phyloP scores from a whole-genome alignment of 139 green algal genomes.

The Microglena sp. region DNA sequence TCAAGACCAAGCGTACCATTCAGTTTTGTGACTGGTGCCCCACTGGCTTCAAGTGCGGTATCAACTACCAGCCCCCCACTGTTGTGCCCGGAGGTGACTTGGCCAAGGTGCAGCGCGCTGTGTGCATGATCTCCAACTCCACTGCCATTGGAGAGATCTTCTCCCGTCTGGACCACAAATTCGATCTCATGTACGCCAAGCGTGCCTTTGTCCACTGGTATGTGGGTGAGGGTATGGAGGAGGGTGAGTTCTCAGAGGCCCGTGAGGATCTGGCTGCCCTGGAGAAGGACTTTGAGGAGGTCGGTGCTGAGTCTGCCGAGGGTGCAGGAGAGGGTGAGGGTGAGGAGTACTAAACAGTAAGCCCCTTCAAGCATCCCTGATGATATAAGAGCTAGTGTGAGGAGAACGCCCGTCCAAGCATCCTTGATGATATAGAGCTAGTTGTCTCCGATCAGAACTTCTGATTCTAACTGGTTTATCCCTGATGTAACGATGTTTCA shows the following conservation, averaged over 20 bases:
- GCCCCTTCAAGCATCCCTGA: neutral
- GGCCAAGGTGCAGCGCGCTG: conserved; percentile 97
- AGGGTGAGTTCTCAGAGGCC: conserved; percentile 81
- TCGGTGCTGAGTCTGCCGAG: conserved; percentile 90
- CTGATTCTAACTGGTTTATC: too few relatives aligned
- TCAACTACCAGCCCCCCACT: conserved; percentile 99
- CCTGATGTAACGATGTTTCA: too few relatives aligned
- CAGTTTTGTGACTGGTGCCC: conserved; percentile 95
- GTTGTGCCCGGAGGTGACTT: conserved; percentile 96
- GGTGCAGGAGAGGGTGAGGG: too few relatives aligned
- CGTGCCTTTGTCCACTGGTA: conserved; percentile 97
- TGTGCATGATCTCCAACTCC: conserved; percentile 99
- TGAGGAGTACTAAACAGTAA: too few relatives aligned
- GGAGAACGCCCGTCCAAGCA: neutral
- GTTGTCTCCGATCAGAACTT: too few relatives aligned
- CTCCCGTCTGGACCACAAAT: conserved; percentile 98
- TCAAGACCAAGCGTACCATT: conserved; percentile 99
- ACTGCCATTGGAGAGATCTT: conserved; percentile 98
- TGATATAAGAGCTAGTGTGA: neutral
- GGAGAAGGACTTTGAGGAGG: conserved; percentile 99
- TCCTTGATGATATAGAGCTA: neutral
- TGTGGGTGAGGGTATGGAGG: conserved; percentile 95
- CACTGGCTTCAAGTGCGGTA: conserved; percentile 99
- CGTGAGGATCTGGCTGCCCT: conserved; percentile 94
- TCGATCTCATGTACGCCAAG: conserved; percentile 99